Conservation (phyloP, 2,329 filamentous ascomycete genomes). For the Cercospora canescens region DNA sequence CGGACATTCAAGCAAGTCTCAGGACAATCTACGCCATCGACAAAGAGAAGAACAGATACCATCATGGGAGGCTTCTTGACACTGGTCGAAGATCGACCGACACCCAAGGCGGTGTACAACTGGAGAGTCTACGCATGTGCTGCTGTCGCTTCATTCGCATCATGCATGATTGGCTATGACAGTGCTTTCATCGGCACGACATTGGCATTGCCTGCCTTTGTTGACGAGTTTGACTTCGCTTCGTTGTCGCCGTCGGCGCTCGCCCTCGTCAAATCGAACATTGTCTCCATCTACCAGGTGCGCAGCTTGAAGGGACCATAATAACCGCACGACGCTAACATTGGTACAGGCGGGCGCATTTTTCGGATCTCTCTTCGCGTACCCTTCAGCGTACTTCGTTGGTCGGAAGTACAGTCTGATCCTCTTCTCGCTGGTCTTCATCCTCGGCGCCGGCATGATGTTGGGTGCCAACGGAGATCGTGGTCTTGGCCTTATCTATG, state of each 20-base stretch:
- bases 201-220: slow-evolving; percentile 68
- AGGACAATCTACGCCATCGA: background rate
- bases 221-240: slow-evolving; percentile 65
- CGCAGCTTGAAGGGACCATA: background rate
- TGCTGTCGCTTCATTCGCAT: slow-evolving; percentile 56
- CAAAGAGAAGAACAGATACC: background rate
- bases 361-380: slow-evolving; percentile 73
- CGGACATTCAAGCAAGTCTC: background rate
- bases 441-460: slow-evolving; percentile 71
- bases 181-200: slow-evolving; percentile 74
- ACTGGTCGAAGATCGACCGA: slow-evolving; percentile 48
- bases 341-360: slow-evolving; percentile 70
- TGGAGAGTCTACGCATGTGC: slow-evolving; percentile 59
- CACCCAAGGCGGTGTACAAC: slow-evolving; percentile 60
- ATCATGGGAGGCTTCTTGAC: slow-evolving; percentile 39
- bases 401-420: slow-evolving; percentile 67
- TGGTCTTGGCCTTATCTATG: slow-evolving; percentile 63
- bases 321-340: background rate
- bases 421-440: slow-evolving; percentile 63
- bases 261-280: slow-evolving; percentile 68
- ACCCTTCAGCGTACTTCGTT: slow-evolving; percentile 63
- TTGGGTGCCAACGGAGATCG: slow-evolving; percentile 62
- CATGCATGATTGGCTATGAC: slow-evolving; percentile 49
- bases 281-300: slow-evolving; percentile 70
- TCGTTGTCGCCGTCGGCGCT: slow-evolving; percentile 50